Base-by-base conservation (phyloP, 805 yeast genomes). In the Maudiozyma pseudohumilis region DNA sequence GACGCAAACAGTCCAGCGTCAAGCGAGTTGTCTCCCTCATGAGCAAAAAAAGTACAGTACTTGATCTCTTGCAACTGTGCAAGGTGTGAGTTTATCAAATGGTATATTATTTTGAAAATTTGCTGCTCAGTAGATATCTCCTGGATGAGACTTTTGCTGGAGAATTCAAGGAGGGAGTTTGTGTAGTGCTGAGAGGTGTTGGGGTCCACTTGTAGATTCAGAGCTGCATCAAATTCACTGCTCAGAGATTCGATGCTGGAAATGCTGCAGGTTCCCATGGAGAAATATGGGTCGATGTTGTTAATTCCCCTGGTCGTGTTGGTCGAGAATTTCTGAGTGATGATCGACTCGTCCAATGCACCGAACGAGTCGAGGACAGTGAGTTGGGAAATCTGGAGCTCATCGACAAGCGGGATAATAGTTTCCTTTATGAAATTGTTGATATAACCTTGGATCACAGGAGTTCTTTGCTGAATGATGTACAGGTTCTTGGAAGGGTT, bases 11-110 rank as follows among this genome's bases (percentile, higher is more conserved):
- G 38, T 23, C 41, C 43, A 10, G 94, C 92, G 55, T 87, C 95
- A 16, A 58, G 52, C 21, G 78, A 71, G 56, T 89, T 89, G 57
- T 88, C 96, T 24, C 97, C 96, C 55, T 88, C 96, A 57, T 84
- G 86, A 1, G 80, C 94, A 53, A 69, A 77, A 13, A 74, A 65
- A 9, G 74, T 72, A n/a, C 73, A 43, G 4, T 71, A 69, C n/a
- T 51, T 56, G 16, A 67, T 53, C 7, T 51, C 49, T 17, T 49
- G 38, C 28, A 36, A 52, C 15, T 27, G 6, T 5, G 29, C 34
- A 11, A 19, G 22, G 16, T 21, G 31, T 11, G 35, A 26, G 32
- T 50, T 53, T 17, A 56, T 35, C 15, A 57, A 25, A 44, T 58
- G 61, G 38, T 50, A 55, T 6, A 50, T 42, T 11, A 49, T 40